A percentile compares a stretch with the other conserved stretches of the same genome.
phyloP scores from a whole-genome alignment of 345 rosid genomes.

The Firmiana major region DNA sequence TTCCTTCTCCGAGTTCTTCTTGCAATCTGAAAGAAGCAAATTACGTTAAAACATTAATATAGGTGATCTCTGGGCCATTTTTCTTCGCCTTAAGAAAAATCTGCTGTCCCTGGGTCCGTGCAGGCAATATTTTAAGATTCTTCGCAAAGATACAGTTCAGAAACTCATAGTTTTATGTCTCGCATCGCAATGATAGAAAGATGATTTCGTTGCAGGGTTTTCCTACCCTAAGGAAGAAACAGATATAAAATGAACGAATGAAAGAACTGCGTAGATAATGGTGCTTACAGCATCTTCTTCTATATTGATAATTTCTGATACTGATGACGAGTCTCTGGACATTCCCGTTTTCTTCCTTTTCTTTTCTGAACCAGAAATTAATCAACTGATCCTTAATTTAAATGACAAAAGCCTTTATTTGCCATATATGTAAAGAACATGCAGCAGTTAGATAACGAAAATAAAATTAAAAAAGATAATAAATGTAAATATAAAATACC shows the following conservation, averaged over 20 bases:
- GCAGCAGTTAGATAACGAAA: background rate
- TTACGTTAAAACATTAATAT: background rate
- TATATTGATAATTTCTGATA: conserved; percentile 22
- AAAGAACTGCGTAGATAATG: background rate
- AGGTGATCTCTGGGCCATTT: background rate
- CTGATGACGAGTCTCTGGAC: conserved; percentile 16
- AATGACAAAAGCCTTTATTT: background rate
- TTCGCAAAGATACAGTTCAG: background rate
- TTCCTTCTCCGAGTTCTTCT: conserved; percentile 32
- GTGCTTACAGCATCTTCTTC: conserved; percentile 35
- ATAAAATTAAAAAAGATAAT: background rate
- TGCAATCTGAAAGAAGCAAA: conserved; percentile 20
- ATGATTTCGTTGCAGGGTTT: background rate
- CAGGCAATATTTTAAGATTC: background rate
- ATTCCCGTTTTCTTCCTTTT: conserved; percentile 23
- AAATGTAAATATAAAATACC: conserved; percentile 34
- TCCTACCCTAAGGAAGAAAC: background rate
- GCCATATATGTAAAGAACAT: background rate
- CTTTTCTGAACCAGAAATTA: conserved; percentile 29
- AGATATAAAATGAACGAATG: background rate
- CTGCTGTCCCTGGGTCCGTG: background rate
- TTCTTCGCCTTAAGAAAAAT: background rate
- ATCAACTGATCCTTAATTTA: background rate
- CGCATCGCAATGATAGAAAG: background rate
- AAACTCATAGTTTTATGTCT: background rate